Conservation (phyloP, 1,284 basidiomycete species). For the Coriolopsis trogii region DNA sequence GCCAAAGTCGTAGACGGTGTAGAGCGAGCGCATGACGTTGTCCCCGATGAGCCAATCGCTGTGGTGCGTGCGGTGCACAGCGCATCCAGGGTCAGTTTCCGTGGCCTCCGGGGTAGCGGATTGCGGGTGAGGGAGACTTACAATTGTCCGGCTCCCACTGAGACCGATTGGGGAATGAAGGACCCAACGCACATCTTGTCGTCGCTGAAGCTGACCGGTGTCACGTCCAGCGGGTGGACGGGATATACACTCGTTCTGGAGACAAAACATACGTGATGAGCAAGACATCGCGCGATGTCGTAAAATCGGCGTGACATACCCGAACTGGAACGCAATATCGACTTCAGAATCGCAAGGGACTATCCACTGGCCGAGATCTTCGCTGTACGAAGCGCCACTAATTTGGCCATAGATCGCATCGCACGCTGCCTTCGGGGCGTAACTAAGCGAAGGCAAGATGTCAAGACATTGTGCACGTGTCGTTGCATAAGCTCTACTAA, state of each 20-base stretch:
- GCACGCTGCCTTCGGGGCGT: conserved; percentile 62
- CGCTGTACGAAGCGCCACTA: conserved; percentile 58
- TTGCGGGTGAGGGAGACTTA: conserved; percentile 38
- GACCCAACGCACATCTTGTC: conserved; percentile 64
- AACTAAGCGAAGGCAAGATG: conserved; percentile 42
- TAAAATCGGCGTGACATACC: conserved; percentile 46
- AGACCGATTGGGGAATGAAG: conserved; percentile 63
- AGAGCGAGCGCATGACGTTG: conserved; percentile 80
- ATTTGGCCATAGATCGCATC: conserved; percentile 68
- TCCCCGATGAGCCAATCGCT: conserved; percentile 85
- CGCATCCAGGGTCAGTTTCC: too few species aligned
- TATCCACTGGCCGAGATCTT: conserved; percentile 57
- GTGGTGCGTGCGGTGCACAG: too few species aligned
- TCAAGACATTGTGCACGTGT: conserved; percentile 2
- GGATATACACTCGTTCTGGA: conserved; percentile 67
- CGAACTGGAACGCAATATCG: conserved; percentile 75
- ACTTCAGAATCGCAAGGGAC: conserved; percentile 74
- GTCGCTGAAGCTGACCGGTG: conserved; percentile 48
- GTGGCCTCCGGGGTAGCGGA: too few species aligned
- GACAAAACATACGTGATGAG: not conserved
- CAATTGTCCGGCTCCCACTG: conserved; percentile 65
- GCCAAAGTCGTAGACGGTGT: conserved; percentile 86
- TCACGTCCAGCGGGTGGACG: conserved; percentile 75
- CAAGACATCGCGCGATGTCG: not conserved
- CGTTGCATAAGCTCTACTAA: conserved; percentile 41